Base-by-base conservation (phyloP, 306 rosid genomes). In the Spatholobus suberectus region DNA sequence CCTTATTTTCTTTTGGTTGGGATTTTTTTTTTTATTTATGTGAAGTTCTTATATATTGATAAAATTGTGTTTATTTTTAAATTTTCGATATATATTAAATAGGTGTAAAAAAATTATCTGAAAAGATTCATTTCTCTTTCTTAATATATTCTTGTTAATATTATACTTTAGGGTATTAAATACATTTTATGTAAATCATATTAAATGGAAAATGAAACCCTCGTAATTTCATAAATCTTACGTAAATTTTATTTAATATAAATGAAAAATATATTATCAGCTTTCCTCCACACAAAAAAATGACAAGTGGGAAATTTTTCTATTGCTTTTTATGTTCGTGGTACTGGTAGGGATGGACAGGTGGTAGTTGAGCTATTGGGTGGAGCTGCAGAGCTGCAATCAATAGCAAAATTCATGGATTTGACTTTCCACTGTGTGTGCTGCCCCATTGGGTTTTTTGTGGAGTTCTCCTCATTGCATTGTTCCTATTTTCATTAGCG, bases 361-460 rank as follows among this genome's bases (percentile, higher is more conserved):
- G 78, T 80, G 73, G 81, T 72, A 9, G 87, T 79, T 80, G 84
- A 37, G 9, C 3, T 27, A 80, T 80, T 80, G 69, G 82, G 52
- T 80, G 78, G 23, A 38, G 38, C 1, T 67, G 69, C 43, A 44
- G 74, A 61, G 11, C n/a, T n/a, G 75, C 67, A 84, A 55, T 84
- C 5, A 84, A 79, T 84, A 23, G 12, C 77, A 47, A 44, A 44
- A 34, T 66, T 47, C 62, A 11, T 43, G 47, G 7, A 26, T 24
- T 55, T 24, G 23, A 7, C 6, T 17, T 8, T 13, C n/a, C 8
- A 24, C n/a, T 3, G 6, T 23, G 63, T 23, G 29, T 5, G 35
- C 1, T 9, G 35, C n/a, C 38, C 38, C 23, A 29, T 15, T 62
- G 21, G 1, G 3, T 20, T 61, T 59, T 59, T 27, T 32, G 9